phyloP scores from a whole-genome alignment of 2,329 filamentous ascomycete genomes.

The Pseudocercospora fuligena region DNA sequence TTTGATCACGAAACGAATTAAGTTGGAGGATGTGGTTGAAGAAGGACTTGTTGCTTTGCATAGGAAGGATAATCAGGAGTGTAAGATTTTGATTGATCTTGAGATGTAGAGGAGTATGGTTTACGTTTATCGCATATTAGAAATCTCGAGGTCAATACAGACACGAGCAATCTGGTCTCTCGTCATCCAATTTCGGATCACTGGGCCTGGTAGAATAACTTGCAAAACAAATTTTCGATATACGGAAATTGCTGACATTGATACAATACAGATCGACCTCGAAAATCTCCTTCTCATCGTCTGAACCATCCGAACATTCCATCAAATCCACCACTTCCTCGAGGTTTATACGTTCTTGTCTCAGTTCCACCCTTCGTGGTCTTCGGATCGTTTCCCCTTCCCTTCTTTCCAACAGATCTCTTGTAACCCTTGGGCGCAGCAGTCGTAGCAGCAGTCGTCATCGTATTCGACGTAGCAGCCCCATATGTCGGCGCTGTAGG shows the following conservation, averaged over 20 bases:
- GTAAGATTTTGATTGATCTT: constrained; percentile 20
- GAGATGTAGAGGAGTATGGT: neutral
- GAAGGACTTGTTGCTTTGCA: constrained; percentile 7
- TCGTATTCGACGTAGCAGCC: neutral
- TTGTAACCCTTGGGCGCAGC: neutral
- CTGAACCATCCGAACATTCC: constrained; percentile 1
- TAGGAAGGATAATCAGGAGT: constrained; percentile 16
- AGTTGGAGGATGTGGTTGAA: constrained; percentile 19
- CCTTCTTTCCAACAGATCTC: neutral
- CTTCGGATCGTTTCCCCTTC: neutral
- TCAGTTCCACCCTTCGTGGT: neutral
- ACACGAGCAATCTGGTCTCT: too few relatives aligned
- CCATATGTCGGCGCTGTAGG: too few relatives aligned
- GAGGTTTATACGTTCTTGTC: neutral
- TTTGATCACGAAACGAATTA: constrained; percentile 17
- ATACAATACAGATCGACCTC: too few relatives aligned
- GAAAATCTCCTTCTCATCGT: too few relatives aligned
- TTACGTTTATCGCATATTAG: too few relatives aligned
- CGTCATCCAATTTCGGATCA: too few relatives aligned
- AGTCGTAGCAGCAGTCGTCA: neutral
- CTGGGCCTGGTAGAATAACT: too few relatives aligned
- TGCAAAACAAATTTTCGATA: too few relatives aligned
- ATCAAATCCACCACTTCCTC: neutral
- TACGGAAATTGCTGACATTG: too few relatives aligned
- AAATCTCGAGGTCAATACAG: too few relatives aligned